phyloP scores from a whole-genome alignment of 225 moss, liverwort and hornwort genomes.

The Asterella californica region DNA sequence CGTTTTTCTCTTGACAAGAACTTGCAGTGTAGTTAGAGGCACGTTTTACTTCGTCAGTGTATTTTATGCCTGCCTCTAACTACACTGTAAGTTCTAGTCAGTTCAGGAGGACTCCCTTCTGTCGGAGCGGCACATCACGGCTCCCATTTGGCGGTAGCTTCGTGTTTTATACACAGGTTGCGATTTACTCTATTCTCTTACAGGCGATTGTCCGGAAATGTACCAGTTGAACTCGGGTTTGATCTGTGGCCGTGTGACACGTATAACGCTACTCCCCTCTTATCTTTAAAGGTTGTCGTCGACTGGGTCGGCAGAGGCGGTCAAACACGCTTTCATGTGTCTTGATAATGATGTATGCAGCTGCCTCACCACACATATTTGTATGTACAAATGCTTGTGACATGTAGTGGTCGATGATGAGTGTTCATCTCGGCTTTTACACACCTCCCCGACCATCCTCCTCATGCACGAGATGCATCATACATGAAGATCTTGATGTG shows the following conservation, averaged over 20 bases:
- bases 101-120: background rate
- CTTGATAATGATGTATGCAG: background rate
- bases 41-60: too few relatives aligned
- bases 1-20: background rate
- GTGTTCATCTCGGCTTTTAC: background rate
- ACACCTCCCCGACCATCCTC: too few relatives aligned
- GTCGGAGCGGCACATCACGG: background rate
- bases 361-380: background rate
- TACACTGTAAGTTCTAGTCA: too few relatives aligned
- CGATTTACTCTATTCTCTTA: background rate
- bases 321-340: constrained; percentile 19
- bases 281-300: constrained; percentile 10
- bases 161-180: background rate
- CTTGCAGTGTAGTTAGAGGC: background rate
- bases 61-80: too few relatives aligned
- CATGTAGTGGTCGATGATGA: too few relatives aligned
- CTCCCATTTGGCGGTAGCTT: background rate
- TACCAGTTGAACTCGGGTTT: background rate
- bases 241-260: background rate
- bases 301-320: constrained; percentile 15
- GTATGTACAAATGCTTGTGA: background rate
- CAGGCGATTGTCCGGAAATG: background rate
- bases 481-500: too few relatives aligned
- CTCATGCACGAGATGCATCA: background rate
- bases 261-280: background rate